Conservation (phyloP, 2,329 filamentous ascomycete genomes). For the Pseudopithomyces maydicus region DNA sequence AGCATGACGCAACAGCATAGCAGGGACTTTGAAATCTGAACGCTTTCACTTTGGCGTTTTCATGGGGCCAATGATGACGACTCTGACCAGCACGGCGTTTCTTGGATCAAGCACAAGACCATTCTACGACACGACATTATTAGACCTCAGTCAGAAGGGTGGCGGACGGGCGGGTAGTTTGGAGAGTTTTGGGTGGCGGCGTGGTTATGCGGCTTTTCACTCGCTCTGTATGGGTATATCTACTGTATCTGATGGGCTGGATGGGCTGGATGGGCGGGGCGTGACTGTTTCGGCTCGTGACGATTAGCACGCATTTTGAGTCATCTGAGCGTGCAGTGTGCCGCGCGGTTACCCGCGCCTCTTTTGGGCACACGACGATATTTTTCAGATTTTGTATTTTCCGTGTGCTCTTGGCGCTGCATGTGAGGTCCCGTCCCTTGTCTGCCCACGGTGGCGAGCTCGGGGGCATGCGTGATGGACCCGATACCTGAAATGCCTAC, state of each 20-base stretch:
- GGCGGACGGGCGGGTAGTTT: conserved; percentile 14
- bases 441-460: no score
- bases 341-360: conserved; percentile 15
- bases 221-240: conserved; percentile 26
- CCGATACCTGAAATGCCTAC: no score
- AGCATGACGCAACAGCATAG: conserved; percentile 43
- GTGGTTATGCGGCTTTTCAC: conserved; percentile 23
- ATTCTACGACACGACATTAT: conserved; percentile 7
- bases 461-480: no score
- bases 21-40: conserved; percentile 25
- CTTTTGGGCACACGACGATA: conserved; percentile 19
- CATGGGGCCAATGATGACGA: conserved; percentile 6
- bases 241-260: conserved; percentile 22
- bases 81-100: conserved; percentile 16
- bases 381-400: conserved; percentile 5
- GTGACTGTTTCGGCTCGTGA: conserved; percentile 18
- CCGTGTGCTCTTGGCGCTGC: conserved; percentile 6
- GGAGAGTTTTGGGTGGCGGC: conserved; percentile 21
- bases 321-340: conserved; percentile 29
- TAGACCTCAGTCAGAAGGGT: conserved; percentile 8
- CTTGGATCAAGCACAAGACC: conserved; percentile 10
- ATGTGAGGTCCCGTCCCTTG: conserved; percentile 25
- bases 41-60: conserved; percentile 27
- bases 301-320: conserved; percentile 32
- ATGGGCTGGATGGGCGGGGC: conserved; percentile 18